Evolutionary conservation across 257 asterid species (phyloP), one percentile per base, ranked within the genome.

Genomic region (Solanum pimpinellifolium): DNA sequence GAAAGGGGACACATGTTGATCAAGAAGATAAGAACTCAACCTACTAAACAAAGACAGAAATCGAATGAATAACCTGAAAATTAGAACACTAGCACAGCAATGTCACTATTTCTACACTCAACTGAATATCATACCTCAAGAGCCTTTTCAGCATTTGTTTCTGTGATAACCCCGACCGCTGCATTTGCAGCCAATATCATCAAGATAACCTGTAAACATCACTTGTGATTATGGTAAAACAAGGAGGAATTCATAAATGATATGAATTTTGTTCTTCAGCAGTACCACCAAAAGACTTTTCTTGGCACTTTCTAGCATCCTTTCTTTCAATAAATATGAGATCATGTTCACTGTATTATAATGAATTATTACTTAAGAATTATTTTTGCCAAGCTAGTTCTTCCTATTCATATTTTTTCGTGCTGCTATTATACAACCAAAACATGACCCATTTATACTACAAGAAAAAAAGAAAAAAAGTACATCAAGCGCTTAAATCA

Each of bases 151-250:
- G 99, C 99, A 91, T 95, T 97, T 44, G 99, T 97, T 94, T 97
- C 99, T 52, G 99, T 97, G 87, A 95, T 97, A 85, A 97, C 99
- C 82, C 99, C 99, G 23, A 97, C 99, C 42, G 99, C 98, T 76
- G 99, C 99, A 94, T 97, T 97, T 88, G 99, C 99, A 87, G 99
- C 99, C 94, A 97, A 92, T 92, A 97, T 97, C 99, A 95, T 93
- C 90, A 97, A 94, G 85, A 97, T 97, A 39, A 97, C 99, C 99
- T 97, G 89, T 47, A 84, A 87, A 78, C 47, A 25, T 44, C 72
- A 74, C 86, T 47, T 35, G 44, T 72, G 65, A 88, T 82, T 66
- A 77, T 77, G 84, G 62, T 44, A 77, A 77, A 35, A 37, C 31
- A 42, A 44, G 41, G 59, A 76, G 33, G 84, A 44, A 21, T 77